Base-by-base conservation (phyloP, 805 yeast genomes). In the Metschnikowia lachancei region DNA sequence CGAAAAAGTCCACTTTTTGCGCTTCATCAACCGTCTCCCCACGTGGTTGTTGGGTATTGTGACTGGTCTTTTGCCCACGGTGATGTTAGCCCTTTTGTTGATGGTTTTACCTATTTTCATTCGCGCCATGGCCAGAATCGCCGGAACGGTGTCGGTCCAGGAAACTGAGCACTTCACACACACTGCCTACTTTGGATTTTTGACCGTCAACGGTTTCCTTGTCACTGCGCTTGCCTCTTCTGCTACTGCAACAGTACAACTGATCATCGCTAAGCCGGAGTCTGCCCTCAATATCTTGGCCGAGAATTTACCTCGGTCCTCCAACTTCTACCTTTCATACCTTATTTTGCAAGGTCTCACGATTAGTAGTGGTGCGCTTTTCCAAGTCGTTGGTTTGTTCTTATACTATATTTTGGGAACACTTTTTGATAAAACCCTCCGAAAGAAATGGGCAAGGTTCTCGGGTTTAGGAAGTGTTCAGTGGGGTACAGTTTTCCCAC, bases 401-500 rank as follows among this genome's bases (percentile, higher is more conserved):
- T 55, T 83, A 45, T 84, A 75, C 61, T 84, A 83, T 56, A 61
- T 81, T 12, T 59, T 85, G 43, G 83, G 91, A 10, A 58, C 57
- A 8, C 18, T 80, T 10, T 66, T 85, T 14, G 94, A 86, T 59
- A 63, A 60, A 6, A 82, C 92, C 2, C 80, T 83, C 29, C 74
- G 92, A 62, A 82, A 83, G 69, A 83, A 82, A 61, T 82, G 77
- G 76, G 64, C 52, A 10, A 74, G 92, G 61, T 86, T 80, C 64
- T 66, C 71, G 17, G 70, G 66, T 3, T 68, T 86, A 51, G 75
- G 80, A 9, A 50, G 76, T 2, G 71, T 78, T 61, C 64, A 72
- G 10, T 86, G 89, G 87, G 95, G 95, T 47, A 84, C 92, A 0
- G 67, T 78, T 4, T 86, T 83, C 72, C 94, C 95, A n/a, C 72